phyloP scores from a whole-genome alignment of 805 yeast genomes.

The Spencermartinsiella europaea region DNA sequence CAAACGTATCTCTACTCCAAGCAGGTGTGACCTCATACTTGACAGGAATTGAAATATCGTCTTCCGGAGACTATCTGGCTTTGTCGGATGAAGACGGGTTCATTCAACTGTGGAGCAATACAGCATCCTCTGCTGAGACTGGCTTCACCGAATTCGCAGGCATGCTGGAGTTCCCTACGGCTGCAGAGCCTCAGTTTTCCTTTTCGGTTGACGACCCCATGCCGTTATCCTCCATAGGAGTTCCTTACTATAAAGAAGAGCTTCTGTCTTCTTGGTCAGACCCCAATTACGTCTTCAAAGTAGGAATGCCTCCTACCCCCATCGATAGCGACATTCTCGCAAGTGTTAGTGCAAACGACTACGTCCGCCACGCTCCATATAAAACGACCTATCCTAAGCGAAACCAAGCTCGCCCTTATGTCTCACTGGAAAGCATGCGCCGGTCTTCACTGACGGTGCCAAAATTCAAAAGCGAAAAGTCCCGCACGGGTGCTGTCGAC shows the following conservation, averaged over 20 bases:
- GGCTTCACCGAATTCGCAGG: slow-evolving; percentile 54
- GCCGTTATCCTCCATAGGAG: slow-evolving; percentile 70
- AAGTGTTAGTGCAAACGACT: slow-evolving; percentile 34
- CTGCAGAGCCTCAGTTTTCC: slow-evolving; percentile 16
- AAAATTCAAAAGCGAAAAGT: slow-evolving; percentile 58
- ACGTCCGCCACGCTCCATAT: slow-evolving; percentile 45
- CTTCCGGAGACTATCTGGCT: slow-evolving; percentile 72
- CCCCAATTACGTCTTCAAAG: slow-evolving; percentile 41
- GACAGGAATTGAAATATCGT: slow-evolving; percentile 49
- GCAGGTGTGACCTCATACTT: slow-evolving; percentile 49
- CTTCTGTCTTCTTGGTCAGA: slow-evolving; percentile 78
- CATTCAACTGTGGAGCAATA: slow-evolving; percentile 63
- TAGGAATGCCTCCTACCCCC: slow-evolving; percentile 53
- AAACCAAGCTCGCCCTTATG: slow-evolving; percentile 36
- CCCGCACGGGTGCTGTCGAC: slow-evolving; percentile 27
- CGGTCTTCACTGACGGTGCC: slow-evolving; percentile 33
- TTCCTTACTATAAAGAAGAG: slow-evolving; percentile 79
- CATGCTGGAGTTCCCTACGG: slow-evolving; percentile 32
- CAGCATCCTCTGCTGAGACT: slow-evolving; percentile 40
- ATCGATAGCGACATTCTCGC: slow-evolving; percentile 47
- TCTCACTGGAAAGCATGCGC: slow-evolving; percentile 21
- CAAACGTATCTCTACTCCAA: slow-evolving; percentile 59
- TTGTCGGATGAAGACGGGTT: slow-evolving; percentile 60
- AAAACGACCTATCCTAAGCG: slow-evolving; percentile 53
- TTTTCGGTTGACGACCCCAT: slow-evolving; percentile 38